Conservation (phyloP, 2,329 filamentous ascomycete genomes). For the Eutypa lata region DNA sequence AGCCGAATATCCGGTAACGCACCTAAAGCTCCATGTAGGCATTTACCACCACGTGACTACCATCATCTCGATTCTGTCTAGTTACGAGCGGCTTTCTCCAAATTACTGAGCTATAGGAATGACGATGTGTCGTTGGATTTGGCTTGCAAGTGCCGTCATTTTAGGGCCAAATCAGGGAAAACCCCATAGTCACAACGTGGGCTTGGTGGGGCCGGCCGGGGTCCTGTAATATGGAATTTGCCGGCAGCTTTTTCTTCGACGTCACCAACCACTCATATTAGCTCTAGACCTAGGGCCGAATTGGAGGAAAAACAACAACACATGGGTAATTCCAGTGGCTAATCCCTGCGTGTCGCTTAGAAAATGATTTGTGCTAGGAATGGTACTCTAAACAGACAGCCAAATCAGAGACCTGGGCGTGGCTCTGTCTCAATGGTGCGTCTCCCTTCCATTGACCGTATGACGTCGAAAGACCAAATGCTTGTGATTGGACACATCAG, state of each 20-base stretch:
- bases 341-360: not conserved
- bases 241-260: not conserved
- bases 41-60: not conserved
- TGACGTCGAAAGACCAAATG: constrained; percentile 14
- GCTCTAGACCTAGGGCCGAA: too few species aligned
- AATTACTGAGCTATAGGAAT: not conserved
- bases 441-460: constrained; percentile 1
- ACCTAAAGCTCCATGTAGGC: not conserved
- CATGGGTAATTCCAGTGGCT: too few species aligned
- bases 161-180: constrained; percentile 13
- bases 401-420: not conserved
- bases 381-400: not conserved
- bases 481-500: not conserved
- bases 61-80: not conserved
- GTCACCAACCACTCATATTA: not conserved
- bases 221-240: not conserved
- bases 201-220: not conserved
- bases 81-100: not conserved
- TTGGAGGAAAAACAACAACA: too few species aligned
- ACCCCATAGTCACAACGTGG: not conserved
- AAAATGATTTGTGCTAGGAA: not conserved
- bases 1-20: not conserved
- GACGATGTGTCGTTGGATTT: constrained; percentile 23
- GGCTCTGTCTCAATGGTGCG: not conserved
- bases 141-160: constrained; percentile 14